Percentiles rank a stretch among this genome's conserved stretches.
phyloP scores from a whole-genome alignment of 768 basidiomycete species.

The Tulasnella sp. region DNA sequence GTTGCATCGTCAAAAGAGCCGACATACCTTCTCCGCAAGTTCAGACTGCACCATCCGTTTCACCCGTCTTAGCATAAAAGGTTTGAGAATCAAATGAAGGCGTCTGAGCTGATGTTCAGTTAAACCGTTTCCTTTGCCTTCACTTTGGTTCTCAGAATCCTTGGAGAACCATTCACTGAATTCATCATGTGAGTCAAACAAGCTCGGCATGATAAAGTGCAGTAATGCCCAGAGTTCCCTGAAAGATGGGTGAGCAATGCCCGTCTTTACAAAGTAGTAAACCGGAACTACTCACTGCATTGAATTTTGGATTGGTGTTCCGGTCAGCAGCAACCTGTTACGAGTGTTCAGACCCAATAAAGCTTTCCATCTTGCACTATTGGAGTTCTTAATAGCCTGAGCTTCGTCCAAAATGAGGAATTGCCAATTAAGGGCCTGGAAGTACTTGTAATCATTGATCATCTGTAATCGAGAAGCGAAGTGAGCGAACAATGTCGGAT shows the following conservation, averaged over 20 bases:
- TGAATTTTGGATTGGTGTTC: conserved; percentile 97
- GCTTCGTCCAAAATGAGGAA: conserved; percentile 99
- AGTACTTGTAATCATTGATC: conserved; percentile 82
- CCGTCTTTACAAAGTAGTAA: neutral
- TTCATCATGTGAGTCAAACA: conserved; percentile 98
- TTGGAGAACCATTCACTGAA: conserved; percentile 99
- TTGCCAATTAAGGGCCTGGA: conserved; percentile 96
- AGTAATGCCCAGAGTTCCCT: conserved; percentile 94
- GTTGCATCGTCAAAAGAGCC: neutral
- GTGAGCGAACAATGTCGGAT: neutral
- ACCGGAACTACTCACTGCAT: conserved; percentile 64
- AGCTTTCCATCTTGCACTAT: conserved; percentile 94
- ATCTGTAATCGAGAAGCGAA: conserved; percentile 50
- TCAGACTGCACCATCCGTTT: conserved; percentile 99
- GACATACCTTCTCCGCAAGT: conserved; percentile 83
- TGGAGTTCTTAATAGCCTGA: conserved; percentile 97
- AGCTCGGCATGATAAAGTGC: conserved; percentile 99
- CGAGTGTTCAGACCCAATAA: conserved; percentile 90
- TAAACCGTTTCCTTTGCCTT: conserved; percentile 73
- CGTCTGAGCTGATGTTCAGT: conserved; percentile 92
- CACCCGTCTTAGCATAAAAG: conserved; percentile 95
- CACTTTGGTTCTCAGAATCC: conserved; percentile 91
- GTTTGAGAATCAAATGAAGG: conserved; percentile 96
- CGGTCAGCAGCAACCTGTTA: conserved; percentile 87
- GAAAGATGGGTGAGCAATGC: neutral